Conservation (phyloP, 2,329 filamentous ascomycete species). For the Apiospora koreana region DNA sequence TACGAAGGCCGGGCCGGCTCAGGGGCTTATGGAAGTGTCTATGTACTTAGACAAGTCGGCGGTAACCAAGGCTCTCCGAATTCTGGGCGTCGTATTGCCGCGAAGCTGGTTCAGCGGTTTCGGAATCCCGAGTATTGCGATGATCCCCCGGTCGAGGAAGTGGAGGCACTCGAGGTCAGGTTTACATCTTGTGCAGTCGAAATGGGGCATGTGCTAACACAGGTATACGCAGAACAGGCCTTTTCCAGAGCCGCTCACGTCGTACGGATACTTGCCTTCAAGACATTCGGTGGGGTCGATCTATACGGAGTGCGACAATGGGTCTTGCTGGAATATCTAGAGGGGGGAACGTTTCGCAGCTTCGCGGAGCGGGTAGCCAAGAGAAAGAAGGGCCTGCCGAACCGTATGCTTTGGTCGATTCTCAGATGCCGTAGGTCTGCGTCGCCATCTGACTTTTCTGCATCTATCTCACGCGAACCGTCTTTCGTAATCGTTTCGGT, state of each 20-base stretch:
- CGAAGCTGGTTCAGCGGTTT: neutral
- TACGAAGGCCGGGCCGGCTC: neutral
- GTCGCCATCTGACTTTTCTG: neutral
- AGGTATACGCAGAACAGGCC: neutral
- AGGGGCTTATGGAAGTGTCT: neutral
- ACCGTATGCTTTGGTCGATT: neutral
- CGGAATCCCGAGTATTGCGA: neutral
- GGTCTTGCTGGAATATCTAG: neutral
- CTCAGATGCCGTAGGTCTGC: neutral
- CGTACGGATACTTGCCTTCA: neutral
- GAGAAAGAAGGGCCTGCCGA: neutral
- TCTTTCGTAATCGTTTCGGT: neutral
- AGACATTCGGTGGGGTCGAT: neutral
- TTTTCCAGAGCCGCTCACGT: neutral
- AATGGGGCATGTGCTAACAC: neutral
- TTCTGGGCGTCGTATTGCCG: neutral
- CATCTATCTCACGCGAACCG: neutral
- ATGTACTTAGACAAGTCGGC: neutral
- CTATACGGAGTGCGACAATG: neutral
- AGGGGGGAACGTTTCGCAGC: neutral
- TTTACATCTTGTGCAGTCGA: too few species aligned
- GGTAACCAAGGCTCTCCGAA: neutral
- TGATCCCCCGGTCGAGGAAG: neutral
- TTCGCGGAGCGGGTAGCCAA: neutral
- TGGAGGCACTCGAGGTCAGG: neutral